phyloP scores from a whole-genome alignment of 1,284 basidiomycete genomes.

The Ceratobasidium theobromae region DNA sequence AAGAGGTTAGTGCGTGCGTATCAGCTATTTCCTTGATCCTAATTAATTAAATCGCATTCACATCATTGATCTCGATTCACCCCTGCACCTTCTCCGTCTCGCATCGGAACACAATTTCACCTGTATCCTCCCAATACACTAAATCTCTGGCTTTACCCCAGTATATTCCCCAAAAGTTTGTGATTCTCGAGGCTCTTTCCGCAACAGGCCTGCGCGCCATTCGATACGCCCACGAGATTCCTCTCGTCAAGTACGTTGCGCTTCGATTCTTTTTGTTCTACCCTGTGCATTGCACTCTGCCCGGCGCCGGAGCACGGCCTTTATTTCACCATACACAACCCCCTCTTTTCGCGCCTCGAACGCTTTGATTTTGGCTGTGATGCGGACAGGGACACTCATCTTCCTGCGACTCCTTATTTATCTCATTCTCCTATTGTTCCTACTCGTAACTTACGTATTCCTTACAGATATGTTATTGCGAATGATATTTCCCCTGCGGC shows the following conservation, averaged over 20 bases:
- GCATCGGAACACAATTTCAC: not conserved
- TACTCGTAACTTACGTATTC: not conserved
- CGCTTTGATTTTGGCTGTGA: not conserved
- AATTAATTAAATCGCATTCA: not conserved
- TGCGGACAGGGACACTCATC: too few species aligned
- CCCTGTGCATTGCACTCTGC: not conserved
- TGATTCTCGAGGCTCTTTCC: constrained; percentile 91
- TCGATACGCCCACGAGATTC: constrained; percentile 97
- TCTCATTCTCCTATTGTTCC: constrained; percentile 4
- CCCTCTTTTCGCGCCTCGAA: too few species aligned
- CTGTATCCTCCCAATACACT: not conserved
- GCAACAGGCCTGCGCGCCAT: constrained; percentile 96
- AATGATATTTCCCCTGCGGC: constrained; percentile 90
- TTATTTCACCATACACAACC: too few species aligned
- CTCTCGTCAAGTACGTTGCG: constrained; percentile 70
- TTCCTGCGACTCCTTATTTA: too few species aligned
- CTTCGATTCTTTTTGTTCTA: not conserved
- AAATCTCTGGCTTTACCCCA: constrained; percentile 34
- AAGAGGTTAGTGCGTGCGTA: not conserved
- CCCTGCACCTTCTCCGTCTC: not conserved
- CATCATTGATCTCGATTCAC: not conserved
- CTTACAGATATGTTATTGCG: constrained; percentile 79
- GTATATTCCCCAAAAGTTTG: constrained; percentile 67
- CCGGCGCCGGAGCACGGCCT: not conserved
- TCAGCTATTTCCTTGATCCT: not conserved